Percentiles rank a stretch among this genome's conserved stretches.
Conservation (phyloP, 2,329 filamentous ascomycete genomes). For the Delphinella strobiligena region DNA sequence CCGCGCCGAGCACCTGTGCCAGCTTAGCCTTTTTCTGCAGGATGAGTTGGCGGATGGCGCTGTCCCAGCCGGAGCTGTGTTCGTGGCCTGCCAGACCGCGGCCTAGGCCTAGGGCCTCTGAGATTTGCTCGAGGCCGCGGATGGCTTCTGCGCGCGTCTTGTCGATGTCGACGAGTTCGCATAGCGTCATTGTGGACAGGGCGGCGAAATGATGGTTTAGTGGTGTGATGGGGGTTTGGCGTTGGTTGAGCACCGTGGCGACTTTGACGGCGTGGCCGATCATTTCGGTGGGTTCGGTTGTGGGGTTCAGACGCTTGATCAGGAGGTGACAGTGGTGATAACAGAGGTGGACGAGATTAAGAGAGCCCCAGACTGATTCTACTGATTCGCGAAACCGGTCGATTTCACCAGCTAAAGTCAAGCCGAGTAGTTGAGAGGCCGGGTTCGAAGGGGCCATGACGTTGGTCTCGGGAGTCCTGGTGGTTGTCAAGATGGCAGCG, state of each 20-base stretch:
- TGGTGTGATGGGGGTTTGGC: slow-evolving; percentile 46
- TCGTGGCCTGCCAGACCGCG: slow-evolving; percentile 30
- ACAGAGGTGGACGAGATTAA: slow-evolving; percentile 52
- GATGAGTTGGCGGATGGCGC: slow-evolving; percentile 41
- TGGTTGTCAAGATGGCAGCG: slow-evolving; percentile 33
- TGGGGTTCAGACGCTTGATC: slow-evolving; percentile 47
- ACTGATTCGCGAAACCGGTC: slow-evolving; percentile 56
- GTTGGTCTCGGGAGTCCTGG: slow-evolving; percentile 31
- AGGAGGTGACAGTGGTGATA: slow-evolving; percentile 61
- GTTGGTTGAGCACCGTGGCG: slow-evolving; percentile 44
- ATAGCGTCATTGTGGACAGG: slow-evolving; percentile 47
- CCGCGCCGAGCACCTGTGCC: slow-evolving; percentile 25
- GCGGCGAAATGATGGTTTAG: slow-evolving; percentile 56
- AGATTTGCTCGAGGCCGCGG: slow-evolving; percentile 42
- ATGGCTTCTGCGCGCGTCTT: slow-evolving; percentile 46
- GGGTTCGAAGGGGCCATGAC: slow-evolving; percentile 31
- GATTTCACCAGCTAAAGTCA: slow-evolving; percentile 44
- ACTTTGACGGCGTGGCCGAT: slow-evolving; percentile 50
- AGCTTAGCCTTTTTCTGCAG: slow-evolving; percentile 27
- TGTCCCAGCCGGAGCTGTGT: slow-evolving; percentile 46
- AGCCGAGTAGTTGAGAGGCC: slow-evolving; percentile 33
- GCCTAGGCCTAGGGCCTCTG: slow-evolving; percentile 35
- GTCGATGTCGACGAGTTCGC: slow-evolving; percentile 45
- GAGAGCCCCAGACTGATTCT: slow-evolving; percentile 37
- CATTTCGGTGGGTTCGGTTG: slow-evolving; percentile 43